phyloP scores from a whole-genome alignment of 139 green algal genomes.

The Micromonas pusilla region DNA sequence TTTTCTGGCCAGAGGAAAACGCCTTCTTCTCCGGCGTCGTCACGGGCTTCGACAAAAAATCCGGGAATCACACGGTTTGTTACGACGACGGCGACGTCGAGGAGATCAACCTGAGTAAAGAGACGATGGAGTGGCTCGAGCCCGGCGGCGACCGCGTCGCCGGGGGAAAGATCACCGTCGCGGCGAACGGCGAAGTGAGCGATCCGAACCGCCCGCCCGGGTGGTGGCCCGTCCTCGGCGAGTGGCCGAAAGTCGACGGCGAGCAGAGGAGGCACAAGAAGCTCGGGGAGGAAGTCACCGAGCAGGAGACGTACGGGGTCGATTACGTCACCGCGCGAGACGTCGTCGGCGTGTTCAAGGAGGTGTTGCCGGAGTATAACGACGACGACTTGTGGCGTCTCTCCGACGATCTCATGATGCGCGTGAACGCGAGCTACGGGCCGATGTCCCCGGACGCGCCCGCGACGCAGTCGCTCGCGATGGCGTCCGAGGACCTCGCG shows the following conservation, averaged over 20 bases:
- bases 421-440: slow-evolving; percentile 15
- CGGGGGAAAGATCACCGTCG: not conserved
- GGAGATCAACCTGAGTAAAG: not conserved
- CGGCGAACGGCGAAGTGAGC: not conserved
- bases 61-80: not conserved
- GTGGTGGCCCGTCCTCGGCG: not conserved
- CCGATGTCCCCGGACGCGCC: slow-evolving; percentile 3
- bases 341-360: not conserved
- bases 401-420: not conserved
- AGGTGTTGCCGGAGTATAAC: slow-evolving; percentile 8
- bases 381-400: slow-evolving; percentile 9
- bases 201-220: not conserved
- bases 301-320: slow-evolving; percentile 15
- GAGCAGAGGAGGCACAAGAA: not conserved
- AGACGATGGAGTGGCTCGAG: not conserved
- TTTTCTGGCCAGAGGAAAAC: slow-evolving; percentile 13
- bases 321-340: slow-evolving; percentile 20
- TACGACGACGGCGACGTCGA: slow-evolving; percentile 21
- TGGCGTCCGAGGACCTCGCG: slow-evolving; percentile 18
- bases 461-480: slow-evolving; percentile 8
- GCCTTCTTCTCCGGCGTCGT: not conserved
- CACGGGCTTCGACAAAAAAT: not conserved
- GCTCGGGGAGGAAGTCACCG: not conserved
- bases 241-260: not conserved
- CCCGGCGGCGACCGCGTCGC: not conserved